Conservation (phyloP, 106 monocot species). For the Gastrodia elata region DNA sequence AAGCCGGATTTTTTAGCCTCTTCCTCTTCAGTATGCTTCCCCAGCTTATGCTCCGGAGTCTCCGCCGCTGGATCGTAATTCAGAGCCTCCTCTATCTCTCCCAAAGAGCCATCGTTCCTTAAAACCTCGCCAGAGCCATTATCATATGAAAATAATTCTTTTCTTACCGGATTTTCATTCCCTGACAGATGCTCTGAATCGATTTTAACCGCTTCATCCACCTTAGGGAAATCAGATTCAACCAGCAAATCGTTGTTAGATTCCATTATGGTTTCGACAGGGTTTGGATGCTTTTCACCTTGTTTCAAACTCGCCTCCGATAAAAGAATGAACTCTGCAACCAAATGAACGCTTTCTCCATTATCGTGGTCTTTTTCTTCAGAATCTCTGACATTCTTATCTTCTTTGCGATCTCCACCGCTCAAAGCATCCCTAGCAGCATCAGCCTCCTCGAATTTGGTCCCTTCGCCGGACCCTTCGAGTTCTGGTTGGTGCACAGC, state of each 20-base stretch:
- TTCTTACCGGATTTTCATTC: neutral
- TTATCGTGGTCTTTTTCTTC: neutral
- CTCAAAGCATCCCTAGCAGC: neutral
- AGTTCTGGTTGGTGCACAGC: neutral
- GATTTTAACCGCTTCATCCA: neutral
- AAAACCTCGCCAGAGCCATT: neutral
- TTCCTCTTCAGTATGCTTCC: neutral
- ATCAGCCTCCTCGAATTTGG: neutral
- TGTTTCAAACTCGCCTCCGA: neutral
- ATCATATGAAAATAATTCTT: neutral
- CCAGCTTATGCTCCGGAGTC: neutral
- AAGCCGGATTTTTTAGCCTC: constrained; percentile 20
- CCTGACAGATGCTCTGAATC: neutral
- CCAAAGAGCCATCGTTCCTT: neutral
- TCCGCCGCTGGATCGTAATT: neutral
- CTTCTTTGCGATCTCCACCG: neutral
- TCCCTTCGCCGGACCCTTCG: neutral
- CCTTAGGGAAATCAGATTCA: neutral
- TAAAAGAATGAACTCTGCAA: neutral
- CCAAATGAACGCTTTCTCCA: neutral
- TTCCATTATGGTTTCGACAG: neutral
- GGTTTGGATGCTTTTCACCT: neutral
- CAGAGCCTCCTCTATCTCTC: neutral
- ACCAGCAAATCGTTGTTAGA: neutral
- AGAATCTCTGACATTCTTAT: neutral